Evolutionary conservation across 2,329 filamentous ascomycete genomes (phyloP).

Genomic region (Ophiostoma sp.): DNA sequence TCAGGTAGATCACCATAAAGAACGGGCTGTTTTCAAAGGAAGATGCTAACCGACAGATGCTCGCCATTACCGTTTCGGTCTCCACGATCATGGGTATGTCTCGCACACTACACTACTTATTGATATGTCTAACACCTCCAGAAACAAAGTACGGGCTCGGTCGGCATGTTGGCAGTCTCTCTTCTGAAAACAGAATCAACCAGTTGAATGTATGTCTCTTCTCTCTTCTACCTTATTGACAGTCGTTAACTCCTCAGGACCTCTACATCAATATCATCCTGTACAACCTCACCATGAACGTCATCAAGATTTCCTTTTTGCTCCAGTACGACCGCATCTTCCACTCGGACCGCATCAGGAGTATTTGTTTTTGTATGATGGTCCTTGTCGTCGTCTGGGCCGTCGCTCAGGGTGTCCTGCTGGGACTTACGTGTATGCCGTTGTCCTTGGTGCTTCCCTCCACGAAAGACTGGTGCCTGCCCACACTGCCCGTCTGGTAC

Average conservation of each 20-base stretch:
- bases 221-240: not conserved
- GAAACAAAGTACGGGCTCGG: not conserved
- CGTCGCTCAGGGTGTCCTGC: not conserved
- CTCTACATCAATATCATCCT: slow-evolving; percentile 34
- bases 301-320: slow-evolving; percentile 39
- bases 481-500: not conserved
- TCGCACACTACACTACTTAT: not conserved
- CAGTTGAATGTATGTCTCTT: not conserved
- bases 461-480: not conserved
- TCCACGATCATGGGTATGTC: not conserved
- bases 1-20: too few relatives aligned
- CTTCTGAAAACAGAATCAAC: not conserved
- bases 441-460: not conserved
- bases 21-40: too few relatives aligned
- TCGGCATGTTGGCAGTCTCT: not conserved
- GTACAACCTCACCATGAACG: slow-evolving; percentile 38
- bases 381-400: not conserved
- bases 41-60: too few relatives aligned
- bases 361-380: slow-evolving; percentile 29
- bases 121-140: not conserved
- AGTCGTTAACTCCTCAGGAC: slow-evolving; percentile 27
- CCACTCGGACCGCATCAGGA: slow-evolving; percentile 29
- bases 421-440: not conserved
- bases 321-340: slow-evolving; percentile 40
- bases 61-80: not conserved